Evolutionary conservation across 805 yeast genomes (phyloP), one percentile per base, ranked within the genome.

Genomic region (Candida taoyuanica): DNA sequence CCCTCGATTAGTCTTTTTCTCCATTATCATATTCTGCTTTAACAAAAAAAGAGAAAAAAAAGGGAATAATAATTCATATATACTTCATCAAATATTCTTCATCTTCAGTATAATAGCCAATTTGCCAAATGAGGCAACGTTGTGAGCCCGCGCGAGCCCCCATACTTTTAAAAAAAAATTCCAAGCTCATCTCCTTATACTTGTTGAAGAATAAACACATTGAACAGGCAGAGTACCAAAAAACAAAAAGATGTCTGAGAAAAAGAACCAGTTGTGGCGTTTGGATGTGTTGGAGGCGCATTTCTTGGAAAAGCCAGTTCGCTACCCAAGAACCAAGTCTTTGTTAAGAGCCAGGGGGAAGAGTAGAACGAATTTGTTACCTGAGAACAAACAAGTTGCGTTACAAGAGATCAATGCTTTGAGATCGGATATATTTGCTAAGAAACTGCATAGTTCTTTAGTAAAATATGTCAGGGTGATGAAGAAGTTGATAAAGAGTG

Each of bases 231-330:
- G 7, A 20, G n/a, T 20, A 3, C 20, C 31, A 15, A 19, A 6
- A 32, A 21, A 30, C 7, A 14, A 7, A 7, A n/a, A 19, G 8
- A 44, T 47, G 47, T 7, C 36, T 4, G 47, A 68, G 15, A 46
- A 46, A 35, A 40, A 67, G 37, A 71, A 68, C 42, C 56, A 59
- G 25, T 45, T 69, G 31, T 75, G 80, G 76, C 71, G 70, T 48
- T 58, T 79, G 31, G 85, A 79, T 50, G 55, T 77, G 18, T 58
- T 79, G 26, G 83, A 79, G 48, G 64, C 67, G 27, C 70, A 71
- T 49, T 75, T 64, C 58, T 53, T 66, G 21, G 52, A 62, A 5
- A 48, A 62, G 18, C 50, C 59, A 15, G 73, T 80, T 1, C 60
- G 84, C 41, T 76, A 64, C 51, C 62, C 68, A 1, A 65, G 67